These are phyloP conservation scores for Calocybe cyanea DNA, from an alignment of 768 basidiomycete genomes.

Conservation along the genomic window DNA sequence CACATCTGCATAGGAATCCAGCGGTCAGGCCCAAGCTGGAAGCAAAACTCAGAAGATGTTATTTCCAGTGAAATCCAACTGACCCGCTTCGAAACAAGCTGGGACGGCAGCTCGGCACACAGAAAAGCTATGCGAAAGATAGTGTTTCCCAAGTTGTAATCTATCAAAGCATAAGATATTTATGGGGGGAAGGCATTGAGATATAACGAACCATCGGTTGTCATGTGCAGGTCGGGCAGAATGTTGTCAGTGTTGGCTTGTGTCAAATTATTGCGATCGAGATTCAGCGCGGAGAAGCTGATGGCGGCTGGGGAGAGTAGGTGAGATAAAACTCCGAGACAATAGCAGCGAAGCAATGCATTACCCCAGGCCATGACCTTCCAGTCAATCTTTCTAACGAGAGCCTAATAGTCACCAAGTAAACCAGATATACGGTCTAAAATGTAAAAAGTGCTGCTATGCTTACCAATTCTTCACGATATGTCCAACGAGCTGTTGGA, in stretches of 20 bases:
- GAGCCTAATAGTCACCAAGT: conserved; percentile 25
- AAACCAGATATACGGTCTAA: not conserved
- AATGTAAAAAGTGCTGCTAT: not conserved
- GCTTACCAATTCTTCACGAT: conserved; percentile 46
- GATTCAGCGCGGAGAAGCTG: conserved; percentile 53
- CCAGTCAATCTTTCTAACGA: conserved; percentile 57
- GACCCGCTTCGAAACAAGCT: conserved; percentile 57
- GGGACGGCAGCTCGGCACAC: conserved; percentile 58
- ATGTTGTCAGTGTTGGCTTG: conserved; percentile 60
- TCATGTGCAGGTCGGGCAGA: conserved; percentile 50
- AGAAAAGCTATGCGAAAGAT: conserved; percentile 50
- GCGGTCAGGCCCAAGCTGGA: conserved; percentile 54
- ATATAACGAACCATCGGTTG: conserved; percentile 35
- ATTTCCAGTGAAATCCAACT: conserved; percentile 6
- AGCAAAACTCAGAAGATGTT: too few relatives aligned
- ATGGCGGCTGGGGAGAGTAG: conserved; percentile 33
- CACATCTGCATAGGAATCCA: conserved; percentile 63
- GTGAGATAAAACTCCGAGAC: not conserved
- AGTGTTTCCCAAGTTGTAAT: conserved; percentile 55
- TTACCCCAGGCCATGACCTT: conserved; percentile 51
- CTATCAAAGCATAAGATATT: conserved; percentile 21
- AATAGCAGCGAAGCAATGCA: not conserved
- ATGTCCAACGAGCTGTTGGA: conserved; percentile 55
- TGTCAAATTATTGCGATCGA: conserved; percentile 50
- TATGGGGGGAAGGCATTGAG: not conserved